A percentile compares a stretch with the other conserved stretches of the same genome.
Evolutionary conservation across 352 stramenopile genomes (phyloP).

Genomic region (Pythium volutum): DNA sequence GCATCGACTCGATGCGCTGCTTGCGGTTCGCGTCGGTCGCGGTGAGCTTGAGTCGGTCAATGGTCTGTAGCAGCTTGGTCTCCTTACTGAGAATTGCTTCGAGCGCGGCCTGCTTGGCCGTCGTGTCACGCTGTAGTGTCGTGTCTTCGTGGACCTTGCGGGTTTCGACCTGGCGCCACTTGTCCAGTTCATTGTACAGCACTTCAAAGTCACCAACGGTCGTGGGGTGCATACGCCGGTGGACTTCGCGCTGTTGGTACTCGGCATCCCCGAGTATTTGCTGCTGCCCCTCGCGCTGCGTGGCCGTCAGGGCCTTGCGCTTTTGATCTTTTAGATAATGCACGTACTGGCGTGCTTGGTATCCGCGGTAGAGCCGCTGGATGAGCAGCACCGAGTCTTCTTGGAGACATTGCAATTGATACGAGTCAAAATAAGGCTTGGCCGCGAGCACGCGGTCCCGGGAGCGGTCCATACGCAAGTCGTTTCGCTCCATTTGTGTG

Average conservation of each 20-base stretch:
- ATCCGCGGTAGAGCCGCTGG: conserved; percentile 89
- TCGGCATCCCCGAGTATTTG: conserved; percentile 42
- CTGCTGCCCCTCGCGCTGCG: conserved; percentile 49
- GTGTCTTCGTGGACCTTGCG: conserved; percentile 59
- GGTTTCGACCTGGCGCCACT: conserved; percentile 87
- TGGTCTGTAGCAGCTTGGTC: conserved; percentile 85
- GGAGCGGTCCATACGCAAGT: conserved; percentile 66
- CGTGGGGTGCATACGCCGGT: conserved; percentile 88
- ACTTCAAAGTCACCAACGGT: conserved; percentile 85
- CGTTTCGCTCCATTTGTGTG: conserved; percentile 86
- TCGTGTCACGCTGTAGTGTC: conserved; percentile 20
- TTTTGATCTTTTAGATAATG: conserved; percentile 42
- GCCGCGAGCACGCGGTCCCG: conserved; percentile 59
- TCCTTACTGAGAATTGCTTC: conserved; percentile 74
- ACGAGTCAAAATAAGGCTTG: conserved; percentile 88
- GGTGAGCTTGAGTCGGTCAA: conserved; percentile 86
- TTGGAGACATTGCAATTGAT: conserved; percentile 78
- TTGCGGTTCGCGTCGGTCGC: conserved; percentile 76
- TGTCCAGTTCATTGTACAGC: conserved; percentile 93
- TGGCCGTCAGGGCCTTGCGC: conserved; percentile 26
- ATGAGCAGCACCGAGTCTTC: conserved; percentile 77
- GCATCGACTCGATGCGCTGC: conserved; percentile 84
- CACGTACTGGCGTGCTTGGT: conserved; percentile 52
- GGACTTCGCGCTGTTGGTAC: conserved; percentile 68
- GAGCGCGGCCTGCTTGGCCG: conserved; percentile 39